A percentile compares a stretch with the other conserved stretches of the same genome.
These are phyloP conservation scores for Acer yangbiense DNA, from an alignment of 345 rosid genomes.

Conservation along the genomic window DNA sequence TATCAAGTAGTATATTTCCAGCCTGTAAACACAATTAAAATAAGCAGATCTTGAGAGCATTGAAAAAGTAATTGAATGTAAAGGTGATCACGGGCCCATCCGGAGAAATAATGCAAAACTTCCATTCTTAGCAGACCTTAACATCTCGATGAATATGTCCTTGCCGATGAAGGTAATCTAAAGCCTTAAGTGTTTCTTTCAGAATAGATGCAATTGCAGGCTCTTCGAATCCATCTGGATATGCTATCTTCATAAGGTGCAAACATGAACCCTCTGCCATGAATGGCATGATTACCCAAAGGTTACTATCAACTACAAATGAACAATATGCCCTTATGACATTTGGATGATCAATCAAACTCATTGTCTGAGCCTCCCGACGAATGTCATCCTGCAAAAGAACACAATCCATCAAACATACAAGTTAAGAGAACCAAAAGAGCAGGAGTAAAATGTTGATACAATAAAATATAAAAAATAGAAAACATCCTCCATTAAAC, in stretches of 20 bases:
- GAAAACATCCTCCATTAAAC: background rate
- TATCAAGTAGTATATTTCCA: constrained; percentile 92
- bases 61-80: background rate
- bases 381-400: constrained; percentile 83
- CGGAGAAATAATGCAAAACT: constrained; percentile 13
- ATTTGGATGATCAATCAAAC: constrained; percentile 96
- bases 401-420: constrained; percentile 9
- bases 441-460: background rate
- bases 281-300: constrained; percentile 99
- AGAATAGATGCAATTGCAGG: constrained; percentile 83
- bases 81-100: background rate
- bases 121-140: constrained; percentile 56
- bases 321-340: constrained; percentile 87
- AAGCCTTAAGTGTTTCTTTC: constrained; percentile 97
- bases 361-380: constrained; percentile 96
- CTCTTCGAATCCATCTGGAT: constrained; percentile 93
- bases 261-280: constrained; percentile 99
- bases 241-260: constrained; percentile 95
- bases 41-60: constrained; percentile 9
- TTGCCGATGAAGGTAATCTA: constrained; percentile 92
- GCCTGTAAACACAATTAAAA: constrained; percentile 55
- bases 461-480: background rate
- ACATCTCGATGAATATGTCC: constrained; percentile 99
- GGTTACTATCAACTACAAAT: constrained; percentile 79
- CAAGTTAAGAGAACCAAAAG: constrained; percentile 8